Percentiles rank a stretch among this genome's conserved stretches.
Evolutionary conservation across 1,284 basidiomycete genomes (phyloP).

Genomic region (Tilletia caries): DNA sequence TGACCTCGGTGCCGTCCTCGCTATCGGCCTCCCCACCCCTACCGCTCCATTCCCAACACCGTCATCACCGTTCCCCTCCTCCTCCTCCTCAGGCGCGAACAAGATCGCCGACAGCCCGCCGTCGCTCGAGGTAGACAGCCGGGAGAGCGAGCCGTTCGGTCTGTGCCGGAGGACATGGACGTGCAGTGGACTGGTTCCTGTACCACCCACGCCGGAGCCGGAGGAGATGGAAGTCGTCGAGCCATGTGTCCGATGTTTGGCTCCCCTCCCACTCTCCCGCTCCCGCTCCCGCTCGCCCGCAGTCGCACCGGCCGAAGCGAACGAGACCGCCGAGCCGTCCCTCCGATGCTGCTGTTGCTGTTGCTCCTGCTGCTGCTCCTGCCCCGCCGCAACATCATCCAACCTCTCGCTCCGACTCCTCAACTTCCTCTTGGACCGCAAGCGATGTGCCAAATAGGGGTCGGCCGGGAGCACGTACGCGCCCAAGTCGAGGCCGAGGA

Average conservation of each 20-base stretch:
- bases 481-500: conserved; percentile 78
- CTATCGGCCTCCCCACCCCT: not conserved
- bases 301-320: too few relatives aligned
- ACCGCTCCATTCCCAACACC: not conserved
- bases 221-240: not conserved
- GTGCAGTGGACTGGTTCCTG: not conserved
- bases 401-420: conserved; percentile 9
- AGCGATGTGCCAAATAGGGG: conserved; percentile 56
- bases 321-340: too few relatives aligned
- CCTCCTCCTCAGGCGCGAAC: not conserved
- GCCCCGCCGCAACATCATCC: conserved; percentile 19
- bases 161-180: conserved; percentile 7
- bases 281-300: too few relatives aligned
- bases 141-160: conserved; percentile 2
- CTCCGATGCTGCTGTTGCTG: too few relatives aligned
- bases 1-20: not conserved
- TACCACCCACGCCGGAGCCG: not conserved
- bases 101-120: not conserved
- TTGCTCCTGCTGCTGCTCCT: not conserved
- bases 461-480: conserved; percentile 74
- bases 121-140: not conserved
- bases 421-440: conserved; percentile 17
- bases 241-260: conserved; percentile 14
- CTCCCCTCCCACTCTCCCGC: not conserved
- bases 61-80: too few relatives aligned